Evolutionary conservation across 2,329 filamentous ascomycete species (phyloP), one percentile per base, ranked within the genome.

Genomic region (Podosphaera fusca): DNA sequence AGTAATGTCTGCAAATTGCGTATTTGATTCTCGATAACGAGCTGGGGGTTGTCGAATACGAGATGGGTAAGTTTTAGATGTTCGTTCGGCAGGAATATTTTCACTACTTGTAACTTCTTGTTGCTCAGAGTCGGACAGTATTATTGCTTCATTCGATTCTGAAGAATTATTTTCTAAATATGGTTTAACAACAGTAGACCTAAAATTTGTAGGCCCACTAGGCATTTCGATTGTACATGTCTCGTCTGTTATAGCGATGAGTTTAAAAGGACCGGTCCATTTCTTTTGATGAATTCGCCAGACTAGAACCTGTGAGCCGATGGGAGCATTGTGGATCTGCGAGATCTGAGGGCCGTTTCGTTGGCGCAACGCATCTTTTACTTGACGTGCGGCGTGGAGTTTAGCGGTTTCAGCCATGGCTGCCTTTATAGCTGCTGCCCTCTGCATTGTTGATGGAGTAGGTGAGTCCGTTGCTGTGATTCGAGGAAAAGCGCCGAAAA

Each of bases 401-500:
- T 58, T 60, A 7, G 38, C 6, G 31, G 58, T 30, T 47, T 58
- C 56, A 3, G 49, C 52, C 51, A 58, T 59, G 4, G 58, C 57
- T 21, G 58, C 57, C 21, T 55, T 58, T 31, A 59, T 35, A 8
- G 57, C 40, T 7, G 14, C 30, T 38, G 56, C 50, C 31, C 56
- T 3, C 42, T 59, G 46, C 12, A 14, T 49, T n/a, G 42, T 47
- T 6, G 53, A 47, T 14, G 36, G 30, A 34, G 38, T 29, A 12
- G 33, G 49, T 31, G 33, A 30, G 14, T 31, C 34, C 5, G 34
- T 29, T 31, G 33, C 8, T 29, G 12, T 21, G 4, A 56, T 56
- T 38, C 46, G 31, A 6, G 55, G 55, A 31, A 36, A 56, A 29
- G 55, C 33, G n/a, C 55, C 46, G 31, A 42, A 56, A 40, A 56